phyloP scores from a whole-genome alignment of 2,329 filamentous ascomycete genomes.

The Leptographium wingfieldii region DNA sequence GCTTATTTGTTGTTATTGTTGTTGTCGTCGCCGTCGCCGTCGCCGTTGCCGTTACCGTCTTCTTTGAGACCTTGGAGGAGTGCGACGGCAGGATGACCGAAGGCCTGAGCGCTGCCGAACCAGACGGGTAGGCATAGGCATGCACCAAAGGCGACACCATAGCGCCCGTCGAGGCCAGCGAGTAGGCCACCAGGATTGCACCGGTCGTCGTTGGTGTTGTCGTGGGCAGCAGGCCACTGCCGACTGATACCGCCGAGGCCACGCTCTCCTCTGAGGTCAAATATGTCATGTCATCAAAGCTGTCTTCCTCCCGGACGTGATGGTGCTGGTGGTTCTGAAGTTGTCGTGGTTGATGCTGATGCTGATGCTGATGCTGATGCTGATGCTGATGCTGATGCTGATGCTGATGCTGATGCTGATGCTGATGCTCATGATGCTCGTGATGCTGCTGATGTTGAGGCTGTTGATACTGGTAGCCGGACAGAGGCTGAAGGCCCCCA shows the following conservation, averaged over 20 bases:
- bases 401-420: neutral
- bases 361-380: neutral
- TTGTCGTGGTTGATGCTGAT: neutral
- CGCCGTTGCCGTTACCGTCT: neutral
- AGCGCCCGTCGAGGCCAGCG: neutral
- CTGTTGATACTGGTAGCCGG: neutral
- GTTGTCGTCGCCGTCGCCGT: neutral
- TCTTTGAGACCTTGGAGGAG: neutral
- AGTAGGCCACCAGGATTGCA: neutral
- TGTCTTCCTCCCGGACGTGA: neutral
- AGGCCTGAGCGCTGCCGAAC: neutral
- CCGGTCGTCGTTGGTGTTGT: neutral
- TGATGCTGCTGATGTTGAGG: neutral
- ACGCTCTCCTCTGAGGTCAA: neutral
- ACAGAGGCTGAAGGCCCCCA: neutral
- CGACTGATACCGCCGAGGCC: neutral
- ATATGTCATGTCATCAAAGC: neutral
- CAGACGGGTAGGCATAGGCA: neutral
- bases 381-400: conserved; percentile 3
- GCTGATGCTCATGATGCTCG: neutral
- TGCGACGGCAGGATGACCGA: neutral
- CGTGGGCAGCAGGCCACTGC: neutral
- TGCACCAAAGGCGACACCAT: neutral
- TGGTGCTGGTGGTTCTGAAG: neutral
- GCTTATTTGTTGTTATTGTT: neutral